phyloP scores from a whole-genome alignment of 352 stramenopile genomes.

The Hyaloperonospora arabidopsidis region DNA sequence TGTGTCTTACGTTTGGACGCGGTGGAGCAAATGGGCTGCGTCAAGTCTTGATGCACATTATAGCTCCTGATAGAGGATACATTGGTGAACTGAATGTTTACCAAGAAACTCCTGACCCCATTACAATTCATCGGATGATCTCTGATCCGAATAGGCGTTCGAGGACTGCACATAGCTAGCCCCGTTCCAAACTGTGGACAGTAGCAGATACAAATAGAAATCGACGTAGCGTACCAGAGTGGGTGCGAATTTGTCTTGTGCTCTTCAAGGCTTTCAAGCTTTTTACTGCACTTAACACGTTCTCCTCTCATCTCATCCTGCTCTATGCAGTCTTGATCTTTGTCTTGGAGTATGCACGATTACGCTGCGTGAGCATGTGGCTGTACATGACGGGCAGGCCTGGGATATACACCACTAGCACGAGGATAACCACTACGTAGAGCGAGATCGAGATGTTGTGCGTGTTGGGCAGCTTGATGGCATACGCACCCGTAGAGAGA shows the following conservation, averaged over 20 bases:
- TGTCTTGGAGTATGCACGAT: conserved; percentile 72
- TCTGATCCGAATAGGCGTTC: too few relatives aligned
- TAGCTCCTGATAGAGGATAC: too few relatives aligned
- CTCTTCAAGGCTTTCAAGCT: conserved; percentile 7
- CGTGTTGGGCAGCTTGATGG: conserved; percentile 66
- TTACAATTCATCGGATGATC: too few relatives aligned
- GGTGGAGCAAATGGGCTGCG: too few relatives aligned
- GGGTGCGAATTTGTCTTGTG: conserved; percentile 22
- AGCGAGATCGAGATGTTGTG: conserved; percentile 74
- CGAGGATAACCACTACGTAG: conserved; percentile 60
- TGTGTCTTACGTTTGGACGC: too few relatives aligned
- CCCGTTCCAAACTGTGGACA: conserved; percentile 8
- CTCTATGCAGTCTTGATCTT: conserved; percentile 65
- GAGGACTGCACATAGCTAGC: not conserved
- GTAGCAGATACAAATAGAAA: too few relatives aligned
- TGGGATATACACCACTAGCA: conserved; percentile 66
- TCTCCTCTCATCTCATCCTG: not conserved
- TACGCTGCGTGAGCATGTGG: conserved; percentile 82
- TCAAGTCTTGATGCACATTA: too few relatives aligned
- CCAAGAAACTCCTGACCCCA: too few relatives aligned
- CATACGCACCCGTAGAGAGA: conserved; percentile 51
- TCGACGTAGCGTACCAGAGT: conserved; percentile 16
- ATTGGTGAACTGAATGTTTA: too few relatives aligned
- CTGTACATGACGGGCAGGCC: conserved; percentile 78
- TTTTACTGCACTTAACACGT: conserved; percentile 2